Evolutionary conservation across 106 monocot species (phyloP), one percentile per base, ranked within the genome.

Genomic region (Ottelia alismoides): DNA sequence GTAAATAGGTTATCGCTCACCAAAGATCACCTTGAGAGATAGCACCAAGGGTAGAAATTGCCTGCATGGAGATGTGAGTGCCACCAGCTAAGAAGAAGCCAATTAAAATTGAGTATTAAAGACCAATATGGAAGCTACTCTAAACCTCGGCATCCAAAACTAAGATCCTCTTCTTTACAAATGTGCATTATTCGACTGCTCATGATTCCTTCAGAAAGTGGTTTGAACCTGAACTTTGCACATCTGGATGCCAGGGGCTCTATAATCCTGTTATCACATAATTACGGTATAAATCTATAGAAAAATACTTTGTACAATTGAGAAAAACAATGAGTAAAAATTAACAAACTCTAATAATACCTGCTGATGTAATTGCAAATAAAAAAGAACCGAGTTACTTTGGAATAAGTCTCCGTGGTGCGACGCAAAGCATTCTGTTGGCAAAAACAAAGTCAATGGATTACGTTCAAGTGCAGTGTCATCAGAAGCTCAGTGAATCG

Each of bases 361-460:
- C 94, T 84, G 78, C 94, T 96, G 52, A 96, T 96, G 55, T 94
- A 96, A 55, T 96, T 96, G 45, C 94, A 96, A 56, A 96, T 96
- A 48, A 96, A 96, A 66, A 94, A 71, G 72, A 96, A 96, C 28
- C 94, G 73, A 48, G 94, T 96, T 21, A 96, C 84, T 79, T 85
- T 96, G 3, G 94, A 96, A 54, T 88, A 82, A 49, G 88, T 96
- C 54, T 96, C 94, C 94, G 88, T 88, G 14, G 94, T 96, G 25
- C 88, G 84, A 35, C 88, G 81, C 66, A 96, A 66, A 1, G 94
- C 94, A 79, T 96, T 96, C 94, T 96, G 92, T 32, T 25, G 53
- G 55, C 26, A 31, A 45, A 53, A 69, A n/a, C n/a, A n/a, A n/a
- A n/a, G n/a, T n/a, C n/a, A n/a, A n/a, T n/a, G n/a, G n/a, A n/a